Conservation (phyloP, 345 rosid genomes). For the Punica granatum region DNA sequence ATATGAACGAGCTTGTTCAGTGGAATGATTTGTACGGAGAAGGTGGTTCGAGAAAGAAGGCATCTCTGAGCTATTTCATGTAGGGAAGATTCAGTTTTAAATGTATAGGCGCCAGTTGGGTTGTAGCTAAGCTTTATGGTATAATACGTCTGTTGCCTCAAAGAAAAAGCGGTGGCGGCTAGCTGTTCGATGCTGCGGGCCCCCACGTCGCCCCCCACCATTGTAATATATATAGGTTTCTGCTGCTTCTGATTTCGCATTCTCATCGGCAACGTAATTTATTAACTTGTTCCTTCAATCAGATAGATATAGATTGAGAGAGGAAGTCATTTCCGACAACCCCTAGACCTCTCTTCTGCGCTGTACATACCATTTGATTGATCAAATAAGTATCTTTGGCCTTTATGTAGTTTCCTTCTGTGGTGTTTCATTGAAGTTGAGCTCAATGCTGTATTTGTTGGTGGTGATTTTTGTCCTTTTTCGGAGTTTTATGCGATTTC, state of each 20-base stretch:
- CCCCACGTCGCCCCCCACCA: not conserved
- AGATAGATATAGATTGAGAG: not conserved
- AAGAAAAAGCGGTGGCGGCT: not conserved
- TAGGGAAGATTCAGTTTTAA: constrained; percentile 27
- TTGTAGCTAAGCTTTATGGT: not conserved
- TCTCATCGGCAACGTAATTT: not conserved
- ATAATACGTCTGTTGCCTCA: not conserved
- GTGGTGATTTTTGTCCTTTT: too few relatives aligned
- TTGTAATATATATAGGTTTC: constrained; percentile 24
- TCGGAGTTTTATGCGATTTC: too few relatives aligned
- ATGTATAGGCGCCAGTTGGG: not conserved
- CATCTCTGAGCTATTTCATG: constrained; percentile 90
- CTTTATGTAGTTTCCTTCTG: too few relatives aligned
- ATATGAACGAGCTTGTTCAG: constrained; percentile 88
- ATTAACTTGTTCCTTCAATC: not conserved
- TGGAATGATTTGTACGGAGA: constrained; percentile 98
- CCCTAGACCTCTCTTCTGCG: not conserved
- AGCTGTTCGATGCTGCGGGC: not conserved
- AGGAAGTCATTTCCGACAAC: not conserved
- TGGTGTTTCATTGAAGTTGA: too few relatives aligned
- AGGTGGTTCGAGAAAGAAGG: constrained; percentile 94
- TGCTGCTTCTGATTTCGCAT: constrained; percentile 3
- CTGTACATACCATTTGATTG: not conserved
- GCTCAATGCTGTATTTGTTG: too few relatives aligned
- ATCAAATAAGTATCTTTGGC: too few relatives aligned